Conservation (phyloP, 2,329 filamentous ascomycete genomes). For the Volutella citrinella region DNA sequence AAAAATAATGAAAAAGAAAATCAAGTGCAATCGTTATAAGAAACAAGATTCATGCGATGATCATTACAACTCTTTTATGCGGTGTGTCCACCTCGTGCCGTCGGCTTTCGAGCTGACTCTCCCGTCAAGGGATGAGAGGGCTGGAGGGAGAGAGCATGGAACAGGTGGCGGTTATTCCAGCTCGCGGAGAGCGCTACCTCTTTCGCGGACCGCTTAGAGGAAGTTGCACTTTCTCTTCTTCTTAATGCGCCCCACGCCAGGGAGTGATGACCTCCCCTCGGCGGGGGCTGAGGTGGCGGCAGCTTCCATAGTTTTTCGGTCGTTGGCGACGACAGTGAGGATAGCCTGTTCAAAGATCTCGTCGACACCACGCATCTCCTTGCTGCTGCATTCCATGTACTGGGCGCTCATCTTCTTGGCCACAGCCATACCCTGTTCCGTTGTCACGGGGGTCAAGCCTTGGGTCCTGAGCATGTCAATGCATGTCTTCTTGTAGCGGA, state of each 20-base stretch:
- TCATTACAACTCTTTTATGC: conserved; percentile 41
- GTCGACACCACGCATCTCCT: conserved; percentile 93
- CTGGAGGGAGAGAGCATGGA: conserved; percentile 13
- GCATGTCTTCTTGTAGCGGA: conserved; percentile 91
- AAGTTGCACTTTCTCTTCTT: conserved; percentile 84
- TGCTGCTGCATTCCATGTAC: conserved; percentile 98
- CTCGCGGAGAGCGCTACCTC: conserved; percentile 15
- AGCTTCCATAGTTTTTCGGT: conserved; percentile 60
- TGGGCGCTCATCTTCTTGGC: conserved; percentile 90
- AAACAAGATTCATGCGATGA: conserved; percentile 36
- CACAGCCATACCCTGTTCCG: conserved; percentile 82
- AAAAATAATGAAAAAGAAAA: conserved; percentile 22
- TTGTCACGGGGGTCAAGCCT: conserved; percentile 90
- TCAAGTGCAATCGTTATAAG: conserved; percentile 32
- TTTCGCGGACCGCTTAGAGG: conserved; percentile 50
- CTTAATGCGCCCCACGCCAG: conserved; percentile 52
- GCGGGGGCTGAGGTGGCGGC: conserved; percentile 37
- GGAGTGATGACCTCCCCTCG: conserved; percentile 37
- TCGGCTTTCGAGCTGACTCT: conserved; percentile 13
- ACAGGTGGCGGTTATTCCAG: conserved; percentile 13
- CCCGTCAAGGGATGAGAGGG: conserved; percentile 13
- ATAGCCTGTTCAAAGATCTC: conserved; percentile 95
- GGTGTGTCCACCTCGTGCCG: conserved; percentile 14
- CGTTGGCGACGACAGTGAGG: conserved; percentile 81
- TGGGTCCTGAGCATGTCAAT: conserved; percentile 99